Evolutionary conservation across 805 yeast genomes (phyloP).

Genomic region (Lachancea kluyveri): DNA sequence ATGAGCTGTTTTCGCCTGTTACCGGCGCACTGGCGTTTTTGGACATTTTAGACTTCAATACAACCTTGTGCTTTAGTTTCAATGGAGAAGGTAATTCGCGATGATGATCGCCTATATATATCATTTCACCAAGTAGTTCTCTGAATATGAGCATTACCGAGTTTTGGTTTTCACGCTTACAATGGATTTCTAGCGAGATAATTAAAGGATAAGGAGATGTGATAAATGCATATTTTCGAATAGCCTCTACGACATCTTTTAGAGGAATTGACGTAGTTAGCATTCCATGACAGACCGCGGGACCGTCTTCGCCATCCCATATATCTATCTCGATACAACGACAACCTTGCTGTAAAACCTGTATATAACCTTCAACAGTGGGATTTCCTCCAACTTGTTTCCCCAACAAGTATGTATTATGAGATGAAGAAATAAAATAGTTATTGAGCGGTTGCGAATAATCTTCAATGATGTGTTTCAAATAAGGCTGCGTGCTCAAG

Average conservation of each 20-base stretch:
- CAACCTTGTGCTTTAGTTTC: slow-evolving; percentile 60
- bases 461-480: slow-evolving; percentile 28
- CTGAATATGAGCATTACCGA: slow-evolving; percentile 47
- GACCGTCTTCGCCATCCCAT: slow-evolving; percentile 83
- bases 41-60: slow-evolving; percentile 73
- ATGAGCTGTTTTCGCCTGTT: slow-evolving; percentile 12
- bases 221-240: slow-evolving; percentile 84
- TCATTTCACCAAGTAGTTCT: slow-evolving; percentile 51
- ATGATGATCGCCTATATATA: slow-evolving; percentile 31
- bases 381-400: slow-evolving; percentile 83
- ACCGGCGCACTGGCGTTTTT: slow-evolving; percentile 15
- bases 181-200: slow-evolving; percentile 78
- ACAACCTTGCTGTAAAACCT: slow-evolving; percentile 86
- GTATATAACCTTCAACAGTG: slow-evolving; percentile 83
- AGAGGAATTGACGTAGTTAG: slow-evolving; percentile 72
- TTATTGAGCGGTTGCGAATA: slow-evolving; percentile 67
- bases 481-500: slow-evolving; percentile 28
- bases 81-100: slow-evolving; percentile 64
- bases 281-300: slow-evolving; percentile 89
- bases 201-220: slow-evolving; percentile 81
- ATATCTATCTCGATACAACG: slow-evolving; percentile 91
- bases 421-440: slow-evolving; percentile 88
- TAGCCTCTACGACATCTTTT: slow-evolving; percentile 59
- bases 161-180: slow-evolving; percentile 63
- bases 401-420: slow-evolving; percentile 86